These are phyloP conservation scores for Gossypium stocksii DNA, from an alignment of 345 rosid genomes.

Conservation along the genomic window DNA sequence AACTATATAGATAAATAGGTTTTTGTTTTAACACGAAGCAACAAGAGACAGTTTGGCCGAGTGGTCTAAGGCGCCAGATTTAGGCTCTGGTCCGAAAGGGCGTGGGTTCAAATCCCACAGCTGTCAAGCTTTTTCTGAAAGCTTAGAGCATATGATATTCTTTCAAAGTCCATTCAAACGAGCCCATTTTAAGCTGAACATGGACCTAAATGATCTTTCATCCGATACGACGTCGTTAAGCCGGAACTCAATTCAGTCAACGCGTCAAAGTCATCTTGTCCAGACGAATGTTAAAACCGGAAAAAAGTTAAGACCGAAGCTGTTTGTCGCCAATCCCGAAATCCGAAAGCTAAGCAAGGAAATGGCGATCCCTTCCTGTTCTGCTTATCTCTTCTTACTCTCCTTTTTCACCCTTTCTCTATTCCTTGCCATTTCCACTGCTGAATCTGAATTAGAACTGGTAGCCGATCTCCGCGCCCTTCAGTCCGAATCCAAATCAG, in stretches of 20 bases:
- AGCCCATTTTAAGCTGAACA: too few relatives aligned
- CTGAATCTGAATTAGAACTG: constrained; percentile 51
- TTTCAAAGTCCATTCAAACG: too few relatives aligned
- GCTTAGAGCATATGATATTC: too few relatives aligned
- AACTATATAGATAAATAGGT: too few relatives aligned
- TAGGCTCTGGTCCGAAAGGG: constrained; percentile 99
- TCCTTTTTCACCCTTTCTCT: constrained; percentile 12
- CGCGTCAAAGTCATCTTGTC: neutral
- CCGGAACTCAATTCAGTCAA: neutral
- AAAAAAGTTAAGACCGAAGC: neutral
- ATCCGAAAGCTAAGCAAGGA: neutral
- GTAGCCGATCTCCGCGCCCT: constrained; percentile 55
- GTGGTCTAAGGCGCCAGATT: constrained; percentile 99
- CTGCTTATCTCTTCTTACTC: constrained; percentile 28
- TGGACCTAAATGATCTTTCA: too few relatives aligned
- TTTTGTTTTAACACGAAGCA: fast-evolving
- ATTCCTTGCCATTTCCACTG: neutral
- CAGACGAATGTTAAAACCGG: neutral
- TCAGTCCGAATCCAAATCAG: constrained; percentile 56
- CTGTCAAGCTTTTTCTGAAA: constrained; percentile 44
- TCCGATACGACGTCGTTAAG: neutral
- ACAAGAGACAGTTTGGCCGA: constrained; percentile 82
- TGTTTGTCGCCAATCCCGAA: neutral
- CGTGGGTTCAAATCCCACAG: constrained; percentile 99
- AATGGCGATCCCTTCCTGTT: constrained; percentile 34